Conservation (phyloP, 2,329 filamentous ascomycete species). For the Sporothrix euskadiensis region DNA sequence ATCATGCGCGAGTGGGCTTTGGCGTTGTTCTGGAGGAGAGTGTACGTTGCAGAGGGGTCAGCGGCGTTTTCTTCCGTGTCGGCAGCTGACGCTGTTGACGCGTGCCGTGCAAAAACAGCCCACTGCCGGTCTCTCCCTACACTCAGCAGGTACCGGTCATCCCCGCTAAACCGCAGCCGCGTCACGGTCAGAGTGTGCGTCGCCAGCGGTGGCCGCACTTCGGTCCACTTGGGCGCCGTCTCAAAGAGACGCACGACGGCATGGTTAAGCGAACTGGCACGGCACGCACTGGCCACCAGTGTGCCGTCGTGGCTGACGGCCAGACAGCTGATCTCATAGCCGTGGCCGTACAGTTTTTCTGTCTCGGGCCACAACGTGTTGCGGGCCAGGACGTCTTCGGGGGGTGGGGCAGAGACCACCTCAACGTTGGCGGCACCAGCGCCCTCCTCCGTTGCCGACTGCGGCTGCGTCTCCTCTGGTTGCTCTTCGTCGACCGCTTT, state of each 20-base stretch:
- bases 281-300: constrained; percentile 87
- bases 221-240: constrained; percentile 77
- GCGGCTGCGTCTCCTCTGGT: background rate
- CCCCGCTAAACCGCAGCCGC: constrained; percentile 70
- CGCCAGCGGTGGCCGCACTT: constrained; percentile 78
- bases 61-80: constrained; percentile 30
- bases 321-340: constrained; percentile 91
- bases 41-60: constrained; percentile 47
- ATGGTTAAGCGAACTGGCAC: constrained; percentile 88
- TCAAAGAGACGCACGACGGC: constrained; percentile 92
- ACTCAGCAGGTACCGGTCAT: constrained; percentile 72
- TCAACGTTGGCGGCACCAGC: background rate
- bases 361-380: constrained; percentile 94
- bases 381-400: constrained; percentile 82
- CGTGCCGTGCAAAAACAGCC: constrained; percentile 69
- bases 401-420: background rate
- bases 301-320: constrained; percentile 72
- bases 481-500: constrained; percentile 69
- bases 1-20: constrained; percentile 95
- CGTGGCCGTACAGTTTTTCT: constrained; percentile 97
- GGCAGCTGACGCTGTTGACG: constrained; percentile 32
- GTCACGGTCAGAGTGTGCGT: constrained; percentile 87
- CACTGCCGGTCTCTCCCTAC: constrained; percentile 92
- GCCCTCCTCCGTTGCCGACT: constrained; percentile 39
- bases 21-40: constrained; percentile 63